Base-by-base conservation (phyloP, 2,329 filamentous ascomycete genomes). In the Tolypocladium tundrense region DNA sequence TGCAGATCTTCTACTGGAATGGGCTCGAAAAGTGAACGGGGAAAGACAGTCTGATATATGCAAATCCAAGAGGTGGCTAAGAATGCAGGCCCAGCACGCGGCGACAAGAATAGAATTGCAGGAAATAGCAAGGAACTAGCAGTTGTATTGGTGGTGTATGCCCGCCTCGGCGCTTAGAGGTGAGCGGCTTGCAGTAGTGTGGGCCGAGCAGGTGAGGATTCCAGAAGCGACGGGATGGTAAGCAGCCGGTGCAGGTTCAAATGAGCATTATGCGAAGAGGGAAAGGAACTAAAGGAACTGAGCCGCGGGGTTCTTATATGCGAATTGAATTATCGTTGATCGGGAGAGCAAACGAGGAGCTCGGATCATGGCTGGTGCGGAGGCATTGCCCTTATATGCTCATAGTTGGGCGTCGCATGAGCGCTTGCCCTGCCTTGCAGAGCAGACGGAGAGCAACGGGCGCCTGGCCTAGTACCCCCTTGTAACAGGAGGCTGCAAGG, bases 161-260 rank as follows among this genome's bases (percentile, higher is more conserved):
- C 53, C 63, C 64, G 63, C 61, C 59, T 60, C 43, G 62, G 64
- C 64, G 64, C 64, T 65, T 66, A 64, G 58, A 60, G 41, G 45
- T 55, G 27, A 54, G 58, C 59, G 55, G 56, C 58, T 57, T 65
- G 63, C 64, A 63, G 62, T 59, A 63, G 45, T 37, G 40, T 14
- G 39, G 39, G 31, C 31, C 39, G 53, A 55, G 45, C 45, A 50
- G 27, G 27, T 19, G 48, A 52, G 39, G 19, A 19, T 52, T 21
- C 48, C 48, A 51, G 48, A 51, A 51, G 48, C 48, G 48, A 51
- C 27, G 27, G 16, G 19, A 21, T 51, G 16, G 48, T 35, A 33
- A 33, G 48, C 48, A 51, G 48, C 48, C 31, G 16, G 48, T 35
- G 16, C 10, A 35, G 13, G 33, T 52, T 37, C 31, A 33, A 52